Conservation (phyloP, 2,329 filamentous ascomycete species). For the Didymella lethalis region DNA sequence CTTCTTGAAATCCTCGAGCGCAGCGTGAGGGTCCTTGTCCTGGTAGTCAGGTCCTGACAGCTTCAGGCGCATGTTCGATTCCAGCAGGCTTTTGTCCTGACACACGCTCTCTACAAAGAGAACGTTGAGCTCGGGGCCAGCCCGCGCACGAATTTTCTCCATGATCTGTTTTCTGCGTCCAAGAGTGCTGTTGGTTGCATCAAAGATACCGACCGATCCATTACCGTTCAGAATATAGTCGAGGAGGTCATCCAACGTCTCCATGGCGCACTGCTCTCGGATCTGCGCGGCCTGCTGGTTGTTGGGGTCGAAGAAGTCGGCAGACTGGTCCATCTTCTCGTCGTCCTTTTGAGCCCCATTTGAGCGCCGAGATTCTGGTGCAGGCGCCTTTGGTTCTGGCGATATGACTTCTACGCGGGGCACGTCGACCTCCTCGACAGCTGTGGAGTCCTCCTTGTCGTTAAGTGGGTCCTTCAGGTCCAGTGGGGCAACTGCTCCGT, state of each 20-base stretch:
- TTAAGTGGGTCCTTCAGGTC: constrained; percentile 41
- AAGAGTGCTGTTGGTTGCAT: constrained; percentile 96
- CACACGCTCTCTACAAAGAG: constrained; percentile 96
- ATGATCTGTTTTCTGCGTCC: constrained; percentile 84
- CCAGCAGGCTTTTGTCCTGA: constrained; percentile 80
- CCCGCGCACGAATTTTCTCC: constrained; percentile 79
- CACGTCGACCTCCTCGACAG: constrained; percentile 34
- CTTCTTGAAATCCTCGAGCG: constrained; percentile 89
- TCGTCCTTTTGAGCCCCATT: constrained; percentile 43
- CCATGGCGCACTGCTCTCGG: constrained; percentile 89
- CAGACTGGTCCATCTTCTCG: constrained; percentile 81
- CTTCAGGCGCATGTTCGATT: constrained; percentile 97
- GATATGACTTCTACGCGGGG: constrained; percentile 47
- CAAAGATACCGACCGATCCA: constrained; percentile 91
- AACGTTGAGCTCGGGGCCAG: constrained; percentile 85
- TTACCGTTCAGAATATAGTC: constrained; percentile 84
- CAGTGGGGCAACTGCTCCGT: constrained; percentile 45
- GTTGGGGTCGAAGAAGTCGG: constrained; percentile 90
- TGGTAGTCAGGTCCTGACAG: constrained; percentile 95
- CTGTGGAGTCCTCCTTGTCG: constrained; percentile 34
- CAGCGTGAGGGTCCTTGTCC: constrained; percentile 86
- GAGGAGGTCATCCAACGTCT: constrained; percentile 89
- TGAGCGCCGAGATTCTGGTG: constrained; percentile 26
- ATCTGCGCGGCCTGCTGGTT: constrained; percentile 84
- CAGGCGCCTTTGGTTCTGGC: constrained; percentile 39